Conservation (phyloP, 2,329 filamentous ascomycete genomes). For the Hymenoscyphus repandus region DNA sequence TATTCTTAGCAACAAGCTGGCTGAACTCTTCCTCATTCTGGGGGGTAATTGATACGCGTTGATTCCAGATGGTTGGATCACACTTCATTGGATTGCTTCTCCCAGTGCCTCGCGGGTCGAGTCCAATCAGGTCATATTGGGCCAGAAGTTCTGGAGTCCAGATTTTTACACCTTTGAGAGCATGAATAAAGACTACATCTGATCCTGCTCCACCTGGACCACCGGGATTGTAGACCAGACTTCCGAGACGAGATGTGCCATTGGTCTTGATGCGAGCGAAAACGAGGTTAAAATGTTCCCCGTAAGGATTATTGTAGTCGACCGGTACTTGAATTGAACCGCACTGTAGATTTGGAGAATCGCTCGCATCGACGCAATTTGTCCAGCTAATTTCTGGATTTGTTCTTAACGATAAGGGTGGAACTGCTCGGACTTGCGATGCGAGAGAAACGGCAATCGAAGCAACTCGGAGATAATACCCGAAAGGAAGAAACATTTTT, state of each 20-base stretch:
- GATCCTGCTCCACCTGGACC: slow-evolving; percentile 35
- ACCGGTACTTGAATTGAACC: slow-evolving; percentile 26
- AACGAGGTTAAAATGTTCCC: slow-evolving; percentile 28
- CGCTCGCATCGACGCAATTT: neutral
- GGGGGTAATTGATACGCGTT: slow-evolving; percentile 34
- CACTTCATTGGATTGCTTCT: slow-evolving; percentile 37
- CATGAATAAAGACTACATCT: slow-evolving; percentile 17
- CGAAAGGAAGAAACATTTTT: neutral
- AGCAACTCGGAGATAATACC: no score
- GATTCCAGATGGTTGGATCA: slow-evolving; percentile 34
- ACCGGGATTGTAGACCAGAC: slow-evolving; percentile 39
- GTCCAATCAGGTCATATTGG: slow-evolving; percentile 35
- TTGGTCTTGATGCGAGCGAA: slow-evolving; percentile 22
- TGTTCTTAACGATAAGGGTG: neutral
- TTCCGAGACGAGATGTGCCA: slow-evolving; percentile 25
- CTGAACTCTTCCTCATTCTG: slow-evolving; percentile 35
- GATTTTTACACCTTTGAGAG: slow-evolving; percentile 22
- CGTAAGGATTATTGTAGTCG: slow-evolving; percentile 29
- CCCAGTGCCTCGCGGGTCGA: slow-evolving; percentile 40
- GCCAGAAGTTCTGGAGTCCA: neutral
- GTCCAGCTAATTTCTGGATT: neutral
- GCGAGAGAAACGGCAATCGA: neutral
- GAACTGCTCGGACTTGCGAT: neutral
- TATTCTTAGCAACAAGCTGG: slow-evolving; percentile 35
- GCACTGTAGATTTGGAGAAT: slow-evolving; percentile 1